Conservation (phyloP, 352 stramenopile genomes). For the Aphanomyces stellatus region DNA sequence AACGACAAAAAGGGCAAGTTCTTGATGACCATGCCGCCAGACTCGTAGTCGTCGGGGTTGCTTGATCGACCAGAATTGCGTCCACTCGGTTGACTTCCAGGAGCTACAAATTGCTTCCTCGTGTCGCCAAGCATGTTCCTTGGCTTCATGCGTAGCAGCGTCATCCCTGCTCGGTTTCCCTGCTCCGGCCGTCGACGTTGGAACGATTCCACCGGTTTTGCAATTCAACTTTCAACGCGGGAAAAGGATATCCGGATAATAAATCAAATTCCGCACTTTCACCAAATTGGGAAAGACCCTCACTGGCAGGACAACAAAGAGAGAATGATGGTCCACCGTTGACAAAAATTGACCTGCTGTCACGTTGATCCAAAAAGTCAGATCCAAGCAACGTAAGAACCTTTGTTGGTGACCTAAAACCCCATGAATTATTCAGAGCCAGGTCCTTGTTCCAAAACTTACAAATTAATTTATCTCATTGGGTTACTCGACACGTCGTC, state of each 20-base stretch:
- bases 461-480: too few relatives aligned
- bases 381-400: too few relatives aligned
- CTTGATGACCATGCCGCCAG: conserved; percentile 36
- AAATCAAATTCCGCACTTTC: too few relatives aligned
- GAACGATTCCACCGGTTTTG: background rate
- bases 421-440: too few relatives aligned
- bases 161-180: background rate
- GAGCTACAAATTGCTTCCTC: conserved; percentile 6
- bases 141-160: conserved; percentile 1
- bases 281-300: too few relatives aligned
- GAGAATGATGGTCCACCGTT: too few relatives aligned
- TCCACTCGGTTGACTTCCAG: background rate
- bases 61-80: background rate
- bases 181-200: background rate
- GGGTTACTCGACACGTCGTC: too few relatives aligned
- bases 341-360: too few relatives aligned
- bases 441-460: too few relatives aligned
- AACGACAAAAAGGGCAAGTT: conserved; percentile 77
- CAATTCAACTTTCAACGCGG: background rate
- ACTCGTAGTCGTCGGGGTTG: conserved; percentile 8
- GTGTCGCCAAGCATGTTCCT: background rate
- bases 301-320: too few relatives aligned
- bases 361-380: too few relatives aligned
- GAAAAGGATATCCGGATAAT: conserved; percentile 4
- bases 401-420: too few relatives aligned